Percentiles rank a stretch among this genome's conserved stretches.
Conservation (phyloP, 75 land plant species). For the Pinus taeda region DNA sequence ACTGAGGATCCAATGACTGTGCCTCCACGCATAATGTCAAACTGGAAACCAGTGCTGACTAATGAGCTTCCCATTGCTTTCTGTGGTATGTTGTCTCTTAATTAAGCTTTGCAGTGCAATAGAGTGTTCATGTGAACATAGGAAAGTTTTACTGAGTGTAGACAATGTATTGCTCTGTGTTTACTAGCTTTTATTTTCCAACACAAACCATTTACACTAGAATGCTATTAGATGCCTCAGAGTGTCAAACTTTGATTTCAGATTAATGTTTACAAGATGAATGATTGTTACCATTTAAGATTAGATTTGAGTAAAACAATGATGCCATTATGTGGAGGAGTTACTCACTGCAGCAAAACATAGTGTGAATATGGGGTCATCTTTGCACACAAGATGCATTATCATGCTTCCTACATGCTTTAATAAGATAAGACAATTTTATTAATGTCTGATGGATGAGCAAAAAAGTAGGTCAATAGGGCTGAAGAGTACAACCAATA, state of each 20-base stretch:
- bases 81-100: slow-evolving; percentile 57
- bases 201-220: neutral
- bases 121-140: neutral
- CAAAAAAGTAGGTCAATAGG: too few species aligned
- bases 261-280: neutral
- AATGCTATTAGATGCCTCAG: neutral
- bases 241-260: neutral
- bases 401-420: too few species aligned
- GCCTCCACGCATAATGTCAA: slow-evolving; percentile 71
- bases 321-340: neutral
- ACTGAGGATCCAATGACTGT: slow-evolving; percentile 80
- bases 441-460: too few species aligned
- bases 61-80: slow-evolving; percentile 89
- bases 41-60: slow-evolving; percentile 69
- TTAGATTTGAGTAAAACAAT: neutral
- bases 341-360: too few species aligned
- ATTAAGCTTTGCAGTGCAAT: neutral
- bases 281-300: neutral
- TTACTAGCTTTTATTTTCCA: neutral
- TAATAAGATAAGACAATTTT: too few species aligned
- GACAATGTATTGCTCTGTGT: neutral
- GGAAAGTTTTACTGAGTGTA: neutral
- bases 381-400: too few species aligned
- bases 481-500: too few species aligned
- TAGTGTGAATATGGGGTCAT: too few species aligned